phyloP scores from a whole-genome alignment of 441 rosid genomes.

The Adansonia grandidieri region DNA sequence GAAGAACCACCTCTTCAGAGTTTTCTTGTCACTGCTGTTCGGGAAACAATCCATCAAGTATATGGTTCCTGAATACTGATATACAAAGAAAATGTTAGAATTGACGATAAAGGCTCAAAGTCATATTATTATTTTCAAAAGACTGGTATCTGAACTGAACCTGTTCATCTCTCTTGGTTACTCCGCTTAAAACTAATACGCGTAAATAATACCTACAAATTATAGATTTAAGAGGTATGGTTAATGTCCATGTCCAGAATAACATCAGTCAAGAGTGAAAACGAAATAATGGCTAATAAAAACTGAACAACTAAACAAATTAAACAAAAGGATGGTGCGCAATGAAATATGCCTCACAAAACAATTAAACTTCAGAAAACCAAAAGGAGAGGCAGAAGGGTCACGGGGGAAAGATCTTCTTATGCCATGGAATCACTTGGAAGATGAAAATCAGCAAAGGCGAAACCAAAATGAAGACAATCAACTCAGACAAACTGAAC shows the following conservation, averaged over 20 bases:
- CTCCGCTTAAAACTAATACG: neutral
- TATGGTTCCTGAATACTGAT: conserved; percentile 37
- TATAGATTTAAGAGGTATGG: conserved; percentile 3
- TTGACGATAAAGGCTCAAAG: neutral
- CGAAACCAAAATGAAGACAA: neutral
- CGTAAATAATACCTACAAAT: conserved; percentile 22
- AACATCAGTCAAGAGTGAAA: neutral
- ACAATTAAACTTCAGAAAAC: conserved; percentile 16
- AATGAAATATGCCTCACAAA: conserved; percentile 14
- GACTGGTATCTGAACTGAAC: conserved; percentile 26
- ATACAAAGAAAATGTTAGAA: conserved; percentile 21
- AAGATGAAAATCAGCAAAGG: neutral
- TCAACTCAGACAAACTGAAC: neutral
- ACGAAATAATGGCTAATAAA: neutral
- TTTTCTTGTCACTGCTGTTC: conserved; percentile 47
- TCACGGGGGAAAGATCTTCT: neutral
- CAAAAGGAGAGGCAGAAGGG: neutral
- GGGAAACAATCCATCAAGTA: conserved; percentile 53
- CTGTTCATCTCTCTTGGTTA: conserved; percentile 33
- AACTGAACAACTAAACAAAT: neutral
- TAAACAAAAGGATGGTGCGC: neutral
- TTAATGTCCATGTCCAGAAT: conserved; percentile 21
- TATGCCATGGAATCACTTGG: neutral
- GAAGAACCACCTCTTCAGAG: conserved; percentile 53
- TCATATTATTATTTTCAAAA: neutral